These are phyloP conservation scores for Eutrema japonicum DNA, from an alignment of 345 rosid genomes.

Conservation along the genomic window DNA sequence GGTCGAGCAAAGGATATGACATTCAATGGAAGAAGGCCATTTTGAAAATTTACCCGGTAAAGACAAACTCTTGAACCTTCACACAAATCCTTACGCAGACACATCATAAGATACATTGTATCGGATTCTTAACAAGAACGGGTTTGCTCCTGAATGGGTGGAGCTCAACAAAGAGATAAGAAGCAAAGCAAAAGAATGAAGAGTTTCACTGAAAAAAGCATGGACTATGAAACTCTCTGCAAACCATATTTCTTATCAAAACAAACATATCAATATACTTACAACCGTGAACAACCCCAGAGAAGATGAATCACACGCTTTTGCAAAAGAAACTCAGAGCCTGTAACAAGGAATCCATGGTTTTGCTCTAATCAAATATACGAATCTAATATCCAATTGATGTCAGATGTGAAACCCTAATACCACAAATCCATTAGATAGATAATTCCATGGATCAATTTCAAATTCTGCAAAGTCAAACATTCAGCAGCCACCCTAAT, in stretches of 20 bases:
- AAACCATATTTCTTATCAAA: too few species aligned
- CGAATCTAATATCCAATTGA: background rate
- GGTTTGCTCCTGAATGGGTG: conserved; percentile 92
- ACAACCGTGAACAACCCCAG: too few species aligned
- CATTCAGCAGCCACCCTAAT: too few species aligned
- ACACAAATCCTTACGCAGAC: conserved; percentile 73
- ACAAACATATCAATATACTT: too few species aligned
- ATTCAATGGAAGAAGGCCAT: conserved; percentile 95
- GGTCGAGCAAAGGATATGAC: conserved; percentile 96
- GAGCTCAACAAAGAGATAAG: conserved; percentile 91
- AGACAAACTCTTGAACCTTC: conserved; percentile 82
- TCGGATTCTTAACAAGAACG: conserved; percentile 78
- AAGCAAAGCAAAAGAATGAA: conserved; percentile 63
- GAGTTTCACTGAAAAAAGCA: conserved; percentile 70
- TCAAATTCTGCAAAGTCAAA: background rate
- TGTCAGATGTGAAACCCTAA: too few species aligned
- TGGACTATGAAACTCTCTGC: conserved; percentile 59
- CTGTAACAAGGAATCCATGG: background rate
- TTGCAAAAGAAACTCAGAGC: background rate
- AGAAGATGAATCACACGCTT: background rate
- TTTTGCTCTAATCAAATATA: background rate
- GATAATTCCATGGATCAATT: background rate
- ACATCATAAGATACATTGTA: conserved; percentile 88
- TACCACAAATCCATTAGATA: too few species aligned
- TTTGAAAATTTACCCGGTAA: conserved; percentile 92